These are phyloP conservation scores for Fusarium sp. DNA, from an alignment of 2,329 filamentous ascomycete species.

Conservation along the genomic window DNA sequence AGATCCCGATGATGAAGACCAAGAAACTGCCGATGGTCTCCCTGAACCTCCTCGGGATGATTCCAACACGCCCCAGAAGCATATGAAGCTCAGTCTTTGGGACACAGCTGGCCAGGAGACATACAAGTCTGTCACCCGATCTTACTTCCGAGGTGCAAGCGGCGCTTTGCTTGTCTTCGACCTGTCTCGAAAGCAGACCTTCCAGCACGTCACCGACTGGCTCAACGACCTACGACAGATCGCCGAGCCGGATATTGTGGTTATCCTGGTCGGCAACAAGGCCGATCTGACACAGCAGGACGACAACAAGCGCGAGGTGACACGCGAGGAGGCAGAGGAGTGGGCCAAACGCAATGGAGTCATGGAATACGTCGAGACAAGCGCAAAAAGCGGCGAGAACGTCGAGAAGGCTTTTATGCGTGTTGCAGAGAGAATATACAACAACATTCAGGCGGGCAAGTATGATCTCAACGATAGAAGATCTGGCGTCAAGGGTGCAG, in stretches of 20 bases:
- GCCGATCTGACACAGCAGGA: conserved; percentile 75
- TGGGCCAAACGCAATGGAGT: conserved; percentile 91
- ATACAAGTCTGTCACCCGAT: conserved; percentile 95
- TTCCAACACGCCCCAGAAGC: conserved; percentile 64
- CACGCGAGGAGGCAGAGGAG: conserved; percentile 82
- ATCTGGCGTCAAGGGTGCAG: conserved; percentile 85
- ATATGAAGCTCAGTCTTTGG: conserved; percentile 96
- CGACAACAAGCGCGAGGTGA: conserved; percentile 80
- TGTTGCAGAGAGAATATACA: conserved; percentile 94
- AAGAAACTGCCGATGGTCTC: conserved; percentile 53
- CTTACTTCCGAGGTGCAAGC: conserved; percentile 86
- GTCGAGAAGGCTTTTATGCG: conserved; percentile 94
- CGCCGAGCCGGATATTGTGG: conserved; percentile 93
- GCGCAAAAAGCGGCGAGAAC: conserved; percentile 92
- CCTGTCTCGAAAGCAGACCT: conserved; percentile 86
- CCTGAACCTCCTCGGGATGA: conserved; percentile 63
- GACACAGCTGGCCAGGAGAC: conserved; percentile 97
- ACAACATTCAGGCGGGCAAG: conserved; percentile 94
- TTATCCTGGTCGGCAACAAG: conserved; percentile 96
- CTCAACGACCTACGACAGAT: conserved; percentile 93
- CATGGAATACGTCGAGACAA: conserved; percentile 94
- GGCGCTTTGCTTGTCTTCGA: conserved; percentile 90
- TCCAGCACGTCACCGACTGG: conserved; percentile 91
- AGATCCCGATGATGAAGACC: conserved; percentile 21
- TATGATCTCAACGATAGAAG: conserved; percentile 95